Base-by-base conservation (phyloP, 2,329 filamentous ascomycete genomes). In the Fusarium sp. region DNA sequence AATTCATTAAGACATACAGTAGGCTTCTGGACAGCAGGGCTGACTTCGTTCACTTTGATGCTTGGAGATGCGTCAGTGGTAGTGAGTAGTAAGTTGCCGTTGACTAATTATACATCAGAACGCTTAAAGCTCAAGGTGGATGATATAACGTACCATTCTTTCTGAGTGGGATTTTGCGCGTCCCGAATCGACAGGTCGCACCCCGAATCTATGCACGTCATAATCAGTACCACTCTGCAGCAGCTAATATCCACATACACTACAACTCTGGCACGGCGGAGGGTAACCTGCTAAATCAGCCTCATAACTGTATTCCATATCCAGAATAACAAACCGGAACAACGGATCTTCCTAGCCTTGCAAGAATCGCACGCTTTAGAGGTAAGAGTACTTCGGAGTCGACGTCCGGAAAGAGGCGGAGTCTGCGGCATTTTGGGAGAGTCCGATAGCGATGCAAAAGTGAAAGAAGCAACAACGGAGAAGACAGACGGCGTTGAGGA, bases 341-440 rank as follows among this genome's bases (percentile, higher is more conserved):
- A 76, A 11, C 71, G 52, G 50, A 76, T 70, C 63, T 76, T 76
- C 20, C 73, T 61, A 22, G 47, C 33, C 53, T 76, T 76, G 66
- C 74, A 76, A 18, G 66, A 58, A 54, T 76, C 64, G 31, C 74
- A 76, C 9, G 74, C 73, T 57, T 76, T 76, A 14, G 74, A 72
- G 7, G 50, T 67, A 9, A 74, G 57, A 2, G 68, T 45, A 10
- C 73, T 66, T 5, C 65, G 65, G 42, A 74, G 45, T 42, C 63
- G 61, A 49, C 39, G 63, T 27, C 63, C 56, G 33, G 38, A 7
- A 20, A 7, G 17, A 36, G 55, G 22, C 39, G 49, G 60, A 55
- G 60, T 53, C 5, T 22, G 62, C 42, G 62, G 33, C 68, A 70
- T 70, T 15, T 36, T 39, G 5, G 4, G 9, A 39, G 7, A 7